Evolutionary conservation across 495 filamentous ascomycete species (phyloP).

Genomic region (Xylaria nigripes): DNA sequence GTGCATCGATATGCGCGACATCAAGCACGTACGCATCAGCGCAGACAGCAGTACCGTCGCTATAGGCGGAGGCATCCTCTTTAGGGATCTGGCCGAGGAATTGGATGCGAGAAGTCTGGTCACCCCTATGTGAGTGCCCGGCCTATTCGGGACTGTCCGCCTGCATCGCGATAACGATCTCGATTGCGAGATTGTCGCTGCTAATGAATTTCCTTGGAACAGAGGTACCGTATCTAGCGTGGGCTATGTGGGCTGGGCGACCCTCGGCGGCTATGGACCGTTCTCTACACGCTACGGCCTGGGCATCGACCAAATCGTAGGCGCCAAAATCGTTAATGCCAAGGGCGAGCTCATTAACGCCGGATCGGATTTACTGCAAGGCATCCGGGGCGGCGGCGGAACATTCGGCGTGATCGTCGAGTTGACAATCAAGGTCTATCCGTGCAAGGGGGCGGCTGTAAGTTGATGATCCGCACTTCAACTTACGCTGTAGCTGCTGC

Average conservation of each 20-base stretch:
- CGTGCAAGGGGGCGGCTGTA: constrained; percentile 21
- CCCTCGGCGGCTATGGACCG: constrained; percentile 33
- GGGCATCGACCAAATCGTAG: constrained; percentile 34
- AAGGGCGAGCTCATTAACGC: constrained; percentile 29
- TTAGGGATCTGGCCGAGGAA: constrained; percentile 17
- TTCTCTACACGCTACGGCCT: constrained; percentile 28
- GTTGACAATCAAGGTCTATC: constrained; percentile 32
- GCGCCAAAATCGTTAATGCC: constrained; percentile 28
- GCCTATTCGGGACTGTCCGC: background rate
- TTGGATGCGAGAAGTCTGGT: constrained; percentile 25
- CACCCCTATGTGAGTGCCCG: constrained; percentile 13
- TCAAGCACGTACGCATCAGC: constrained; percentile 25
- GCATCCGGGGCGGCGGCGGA: constrained; percentile 34
- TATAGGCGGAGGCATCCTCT: constrained; percentile 34
- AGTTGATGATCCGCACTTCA: background rate
- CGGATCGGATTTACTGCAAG: constrained; percentile 27
- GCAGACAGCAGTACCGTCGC: constrained; percentile 19
- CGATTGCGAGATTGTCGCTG: background rate
- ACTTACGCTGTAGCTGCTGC: background rate
- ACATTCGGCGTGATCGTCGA: constrained; percentile 36
- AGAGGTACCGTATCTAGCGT: constrained; percentile 22
- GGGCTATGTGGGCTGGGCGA: constrained; percentile 34
- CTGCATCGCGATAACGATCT: too few relatives aligned
- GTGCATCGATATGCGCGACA: constrained; percentile 34
- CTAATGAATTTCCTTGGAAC: background rate